These are phyloP conservation scores for Tolypocladium album DNA, from an alignment of 2,329 filamentous ascomycete genomes.

Conservation along the genomic window DNA sequence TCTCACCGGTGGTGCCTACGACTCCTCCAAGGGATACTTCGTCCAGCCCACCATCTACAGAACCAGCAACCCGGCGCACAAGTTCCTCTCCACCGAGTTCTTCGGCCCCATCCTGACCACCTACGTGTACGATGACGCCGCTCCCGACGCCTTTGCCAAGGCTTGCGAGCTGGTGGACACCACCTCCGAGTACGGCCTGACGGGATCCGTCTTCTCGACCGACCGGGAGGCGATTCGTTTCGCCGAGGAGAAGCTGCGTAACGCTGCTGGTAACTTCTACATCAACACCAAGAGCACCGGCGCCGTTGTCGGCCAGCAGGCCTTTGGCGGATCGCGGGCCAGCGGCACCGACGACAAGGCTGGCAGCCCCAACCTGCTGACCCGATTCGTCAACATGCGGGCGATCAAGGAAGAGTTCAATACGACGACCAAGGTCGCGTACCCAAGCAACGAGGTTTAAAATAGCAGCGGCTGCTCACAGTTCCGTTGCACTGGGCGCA, in stretches of 20 bases:
- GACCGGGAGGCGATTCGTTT: constrained; percentile 55
- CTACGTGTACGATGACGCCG: constrained; percentile 67
- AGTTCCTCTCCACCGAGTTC: constrained; percentile 65
- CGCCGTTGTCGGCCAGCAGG: constrained; percentile 62
- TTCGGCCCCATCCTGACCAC: constrained; percentile 70
- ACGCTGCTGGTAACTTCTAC: constrained; percentile 76
- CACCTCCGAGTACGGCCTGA: constrained; percentile 68
- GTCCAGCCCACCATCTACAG: constrained; percentile 75
- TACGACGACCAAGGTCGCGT: constrained; percentile 49
- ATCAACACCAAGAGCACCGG: constrained; percentile 76
- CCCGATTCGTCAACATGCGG: constrained; percentile 55
- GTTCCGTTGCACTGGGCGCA: not conserved
- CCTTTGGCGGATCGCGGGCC: constrained; percentile 57
- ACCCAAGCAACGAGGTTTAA: constrained; percentile 60
- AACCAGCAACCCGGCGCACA: constrained; percentile 62
- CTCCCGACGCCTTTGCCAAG: constrained; percentile 43
- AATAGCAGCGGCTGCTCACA: not conserved
- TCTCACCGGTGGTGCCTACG: constrained; percentile 65
- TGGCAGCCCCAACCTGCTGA: constrained; percentile 52
- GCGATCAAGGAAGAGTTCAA: constrained; percentile 69
- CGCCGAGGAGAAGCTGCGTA: constrained; percentile 61
- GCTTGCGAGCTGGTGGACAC: constrained; percentile 55
- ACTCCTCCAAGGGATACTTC: constrained; percentile 70
- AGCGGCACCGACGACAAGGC: constrained; percentile 68
- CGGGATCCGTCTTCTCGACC: constrained; percentile 63